Base-by-base conservation (phyloP, 208 protist species). In the Wallacemonas collosoma region DNA sequence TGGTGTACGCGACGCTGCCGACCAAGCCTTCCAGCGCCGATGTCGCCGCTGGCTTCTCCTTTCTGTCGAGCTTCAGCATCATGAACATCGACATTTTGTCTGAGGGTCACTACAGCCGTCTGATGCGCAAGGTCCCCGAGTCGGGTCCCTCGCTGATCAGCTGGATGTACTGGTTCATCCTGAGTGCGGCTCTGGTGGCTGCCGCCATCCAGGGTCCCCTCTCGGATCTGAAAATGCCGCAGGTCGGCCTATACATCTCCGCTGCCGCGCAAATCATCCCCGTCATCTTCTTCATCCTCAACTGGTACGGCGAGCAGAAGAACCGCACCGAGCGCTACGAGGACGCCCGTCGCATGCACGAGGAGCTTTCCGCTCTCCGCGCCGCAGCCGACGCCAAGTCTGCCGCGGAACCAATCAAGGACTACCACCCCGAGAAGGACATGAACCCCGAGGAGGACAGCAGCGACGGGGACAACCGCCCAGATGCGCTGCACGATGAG, bases 61-160 rank as follows among this genome's bases (percentile, higher is more conserved):
- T 90, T 61, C 63, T 91, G n/a, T 79, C 76, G 4, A 51, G 58
- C 44, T 90, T 79, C 41, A 70, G 81, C 57, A 89, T 81, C 64
- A 77, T 80, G 12, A 88, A 86, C 65, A 68, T 93, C 53, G 88
- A 93, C 64, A 88, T 91, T 53, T 77, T 93, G 14, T 88, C 83
- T 4, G 77, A 93, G 73, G 88, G 88, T 36, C 83, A 87, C 66
- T 93, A 93, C 86, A 91, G 81, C 47, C 81, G 85, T 17, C 61
- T 91, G 50, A 87, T 93, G 40, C 83, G 82, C 40, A 66, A 78
- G 62, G 57, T 75, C 51, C 88, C 88, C 9, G 45, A 36, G 44
- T 41, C 80, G 8, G 85, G 86, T 43, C 76, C 83, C 6, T 17
- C 82, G 15, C 68, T 93, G 38, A 79, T 93, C 26, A 85, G 76